Conservation (phyloP, 2,329 filamentous ascomycete genomes). For the Epichloe gansuensis region DNA sequence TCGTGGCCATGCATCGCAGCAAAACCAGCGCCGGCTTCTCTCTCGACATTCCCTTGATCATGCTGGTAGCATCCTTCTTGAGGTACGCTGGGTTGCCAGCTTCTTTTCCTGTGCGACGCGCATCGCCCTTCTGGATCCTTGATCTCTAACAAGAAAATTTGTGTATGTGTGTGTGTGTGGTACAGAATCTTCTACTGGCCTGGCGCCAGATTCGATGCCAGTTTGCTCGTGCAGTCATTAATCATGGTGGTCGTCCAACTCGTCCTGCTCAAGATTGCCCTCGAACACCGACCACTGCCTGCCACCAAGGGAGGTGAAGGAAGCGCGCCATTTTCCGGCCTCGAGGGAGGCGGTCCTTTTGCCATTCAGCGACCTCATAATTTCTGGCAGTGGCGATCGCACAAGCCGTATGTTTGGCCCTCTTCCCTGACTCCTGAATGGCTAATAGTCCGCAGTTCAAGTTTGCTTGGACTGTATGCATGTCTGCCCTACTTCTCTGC, state of each 20-base stretch:
- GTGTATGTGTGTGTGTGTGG: not conserved
- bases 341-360: conserved; percentile 25
- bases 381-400: conserved; percentile 73
- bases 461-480: too few relatives aligned
- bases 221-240: conserved; percentile 51
- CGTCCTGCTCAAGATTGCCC: conserved; percentile 52
- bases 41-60: conserved; percentile 59
- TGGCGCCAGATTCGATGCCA: conserved; percentile 51
- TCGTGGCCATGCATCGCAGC: conserved; percentile 49
- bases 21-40: conserved; percentile 58
- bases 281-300: conserved; percentile 52
- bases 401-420: conserved; percentile 41
- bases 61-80: conserved; percentile 56
- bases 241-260: conserved; percentile 54
- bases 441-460: not conserved
- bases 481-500: too few relatives aligned
- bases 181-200: conserved; percentile 58
- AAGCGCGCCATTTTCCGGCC: conserved; percentile 48
- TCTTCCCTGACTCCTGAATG: not conserved
- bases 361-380: conserved; percentile 51
- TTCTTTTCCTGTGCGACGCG: not conserved
- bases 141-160: not conserved
- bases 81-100: conserved; percentile 30
- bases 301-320: conserved; percentile 49
- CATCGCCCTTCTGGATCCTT: not conserved